Evolutionary conservation across 192 early-diverging fungal species (phyloP).

Genomic region (Funneliformis geosporum): DNA sequence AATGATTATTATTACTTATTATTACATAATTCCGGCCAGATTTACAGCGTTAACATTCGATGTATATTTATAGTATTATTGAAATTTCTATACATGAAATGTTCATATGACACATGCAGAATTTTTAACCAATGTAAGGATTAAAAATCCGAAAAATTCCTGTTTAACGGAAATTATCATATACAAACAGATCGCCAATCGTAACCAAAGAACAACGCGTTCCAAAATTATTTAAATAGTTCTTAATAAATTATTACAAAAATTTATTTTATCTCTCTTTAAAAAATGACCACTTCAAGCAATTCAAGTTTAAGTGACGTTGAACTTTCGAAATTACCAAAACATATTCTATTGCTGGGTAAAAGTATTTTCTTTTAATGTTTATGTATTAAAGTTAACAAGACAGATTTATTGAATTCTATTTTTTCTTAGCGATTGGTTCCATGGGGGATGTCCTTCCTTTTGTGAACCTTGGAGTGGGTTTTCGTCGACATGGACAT

Average conservation of each 20-base stretch:
- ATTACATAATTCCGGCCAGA: no score
- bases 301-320: background rate
- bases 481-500: slow-evolving; percentile 2
- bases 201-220: background rate
- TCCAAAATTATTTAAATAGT: background rate
- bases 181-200: background rate
- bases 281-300: background rate
- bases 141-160: no score
- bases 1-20: no score
- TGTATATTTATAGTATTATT: no score
- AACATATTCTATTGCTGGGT: background rate
- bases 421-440: background rate
- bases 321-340: background rate
- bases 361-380: background rate
- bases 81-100: no score
- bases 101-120: background rate
- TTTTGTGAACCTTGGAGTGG: slow-evolving; percentile 6
- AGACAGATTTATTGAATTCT: background rate
- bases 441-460: slow-evolving; percentile 16
- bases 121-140: no score
- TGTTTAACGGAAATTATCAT: no score
- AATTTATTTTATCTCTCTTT: background rate
- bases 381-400: background rate
- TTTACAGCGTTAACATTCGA: no score
- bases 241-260: background rate